Evolutionary conservation across 1,284 basidiomycete genomes (phyloP), one percentile per base, ranked within the genome.

Genomic region (Tylopilus orsonianus): DNA sequence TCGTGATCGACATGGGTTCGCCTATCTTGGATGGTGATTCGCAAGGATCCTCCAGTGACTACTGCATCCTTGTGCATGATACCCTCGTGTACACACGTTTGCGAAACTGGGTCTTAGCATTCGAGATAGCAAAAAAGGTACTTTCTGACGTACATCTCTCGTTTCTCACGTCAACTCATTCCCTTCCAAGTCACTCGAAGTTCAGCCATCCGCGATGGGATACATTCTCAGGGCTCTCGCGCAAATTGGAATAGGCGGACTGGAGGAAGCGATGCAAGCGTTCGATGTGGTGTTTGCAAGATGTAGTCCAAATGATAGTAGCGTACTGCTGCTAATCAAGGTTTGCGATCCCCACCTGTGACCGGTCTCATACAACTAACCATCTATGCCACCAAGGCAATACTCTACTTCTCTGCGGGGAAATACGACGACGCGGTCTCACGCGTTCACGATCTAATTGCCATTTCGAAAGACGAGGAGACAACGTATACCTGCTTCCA

Each of bases 281-380:
- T 41, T 46, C 10, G 51, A 53, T 23, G 39, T 53, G 2, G 44
- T 14, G 3, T 35, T 53, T 12, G 23, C 8, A 18, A 44, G 35
- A 2, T 48, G 37, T 24, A 24, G 23, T 42, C 27, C 37, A 4
- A 10, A 23, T 1, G 41, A 53, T 27, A 48, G 8, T 5, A 35
- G 32, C 13, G 24, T 53, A 10, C 33, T 53, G 10, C 10, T 53
- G 10, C 37, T 53, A 4, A 35, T 48, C 5, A 53, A 55, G 43
- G 47, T 37, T 39, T 18, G 38, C 33, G 7, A 26, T 26, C 10
- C 16, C 9, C 9, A n/a, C 14, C 5, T 30, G 9, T 14, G 6
- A 9, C 9, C 18, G 19, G 5, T 19, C 8, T 12, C n/a, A 24
- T 19, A 10, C 3, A 7, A 29, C 26, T 32, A 8, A 52, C 2